Conservation (phyloP, 805 yeast species). For the Yarrowia sp. region DNA sequence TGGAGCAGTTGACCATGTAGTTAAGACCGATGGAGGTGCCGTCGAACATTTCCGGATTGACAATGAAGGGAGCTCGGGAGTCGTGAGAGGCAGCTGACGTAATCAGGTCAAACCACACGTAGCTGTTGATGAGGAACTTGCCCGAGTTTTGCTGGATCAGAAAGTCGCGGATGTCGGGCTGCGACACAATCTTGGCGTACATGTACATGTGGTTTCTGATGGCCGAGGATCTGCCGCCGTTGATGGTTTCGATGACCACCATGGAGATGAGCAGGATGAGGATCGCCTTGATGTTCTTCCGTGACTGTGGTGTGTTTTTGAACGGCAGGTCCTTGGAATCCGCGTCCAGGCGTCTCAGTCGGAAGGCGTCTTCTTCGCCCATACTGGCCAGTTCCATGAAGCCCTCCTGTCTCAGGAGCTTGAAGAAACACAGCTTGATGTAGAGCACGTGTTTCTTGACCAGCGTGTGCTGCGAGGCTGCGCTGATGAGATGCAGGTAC, state of each 20-base stretch:
- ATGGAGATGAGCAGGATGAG: slow-evolving; percentile 30
- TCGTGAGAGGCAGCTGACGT: slow-evolving; percentile 21
- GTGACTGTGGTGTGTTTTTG: slow-evolving; percentile 12
- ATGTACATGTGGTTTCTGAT: slow-evolving; percentile 37
- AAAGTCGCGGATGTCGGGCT: slow-evolving; percentile 12
- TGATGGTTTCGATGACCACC: slow-evolving; percentile 32
- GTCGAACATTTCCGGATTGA: slow-evolving; percentile 35
- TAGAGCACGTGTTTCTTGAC: slow-evolving; percentile 33
- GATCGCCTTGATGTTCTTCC: slow-evolving; percentile 32
- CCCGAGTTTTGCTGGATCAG: slow-evolving; percentile 28
- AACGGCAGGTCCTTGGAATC: background rate
- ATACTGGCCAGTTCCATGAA: slow-evolving; percentile 15
- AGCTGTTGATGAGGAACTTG: slow-evolving; percentile 36
- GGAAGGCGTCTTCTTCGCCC: slow-evolving; percentile 17
- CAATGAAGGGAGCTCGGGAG: slow-evolving; percentile 14
- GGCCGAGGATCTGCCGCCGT: slow-evolving; percentile 33
- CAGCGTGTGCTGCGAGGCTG: slow-evolving; percentile 24
- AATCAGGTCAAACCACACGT: slow-evolving; percentile 35
- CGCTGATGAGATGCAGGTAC: slow-evolving; percentile 28
- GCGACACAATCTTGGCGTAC: slow-evolving; percentile 33
- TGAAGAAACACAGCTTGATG: slow-evolving; percentile 33
- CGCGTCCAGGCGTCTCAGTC: background rate
- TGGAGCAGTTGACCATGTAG: slow-evolving; percentile 37
- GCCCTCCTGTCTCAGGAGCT: slow-evolving; percentile 20
- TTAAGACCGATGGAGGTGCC: slow-evolving; percentile 30